phyloP scores from a whole-genome alignment of 1,284 basidiomycete genomes.

The Apiotrichum porosum region DNA sequence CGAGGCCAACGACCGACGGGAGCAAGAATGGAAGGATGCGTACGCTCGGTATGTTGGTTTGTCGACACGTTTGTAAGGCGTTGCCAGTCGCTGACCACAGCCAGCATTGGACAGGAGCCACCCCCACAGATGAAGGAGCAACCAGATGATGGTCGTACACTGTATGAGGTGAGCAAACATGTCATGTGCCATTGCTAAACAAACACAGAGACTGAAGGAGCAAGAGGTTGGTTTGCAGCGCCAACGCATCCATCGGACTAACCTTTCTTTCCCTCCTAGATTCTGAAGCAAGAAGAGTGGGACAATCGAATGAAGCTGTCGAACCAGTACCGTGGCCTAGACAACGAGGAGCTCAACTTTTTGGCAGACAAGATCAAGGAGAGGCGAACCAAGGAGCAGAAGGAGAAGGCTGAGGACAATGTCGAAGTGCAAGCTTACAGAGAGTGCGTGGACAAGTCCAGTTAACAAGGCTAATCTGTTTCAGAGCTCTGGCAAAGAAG shows the following conservation, averaged over 20 bases:
- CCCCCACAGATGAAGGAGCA: conserved; percentile 62
- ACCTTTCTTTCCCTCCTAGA: too few relatives aligned
- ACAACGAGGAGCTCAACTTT: conserved; percentile 85
- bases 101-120: conserved; percentile 76
- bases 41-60: conserved; percentile 65
- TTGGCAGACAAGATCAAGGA: conserved; percentile 74
- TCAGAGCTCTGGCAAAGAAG: conserved; percentile 31
- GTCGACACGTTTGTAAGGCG: background rate
- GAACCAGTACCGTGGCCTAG: conserved; percentile 84
- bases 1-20: conserved; percentile 64
- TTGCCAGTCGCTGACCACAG: background rate
- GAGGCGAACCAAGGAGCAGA: conserved; percentile 66
- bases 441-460: conserved; percentile 11
- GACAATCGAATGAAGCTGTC: conserved; percentile 86
- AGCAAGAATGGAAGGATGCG: conserved; percentile 87
- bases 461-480: background rate
- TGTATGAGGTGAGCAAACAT: conserved; percentile 68
- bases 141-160: conserved; percentile 70
- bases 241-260: conserved; percentile 40
- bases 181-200: conserved; percentile 47
- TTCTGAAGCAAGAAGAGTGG: conserved; percentile 86
- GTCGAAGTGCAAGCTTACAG: conserved; percentile 7
- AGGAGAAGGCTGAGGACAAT: conserved; percentile 50
- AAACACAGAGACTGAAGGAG: conserved; percentile 37
- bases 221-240: conserved; percentile 80